Evolutionary conservation across 2,329 filamentous ascomycete genomes (phyloP).

Genomic region (Ramularia collo-cygni): DNA sequence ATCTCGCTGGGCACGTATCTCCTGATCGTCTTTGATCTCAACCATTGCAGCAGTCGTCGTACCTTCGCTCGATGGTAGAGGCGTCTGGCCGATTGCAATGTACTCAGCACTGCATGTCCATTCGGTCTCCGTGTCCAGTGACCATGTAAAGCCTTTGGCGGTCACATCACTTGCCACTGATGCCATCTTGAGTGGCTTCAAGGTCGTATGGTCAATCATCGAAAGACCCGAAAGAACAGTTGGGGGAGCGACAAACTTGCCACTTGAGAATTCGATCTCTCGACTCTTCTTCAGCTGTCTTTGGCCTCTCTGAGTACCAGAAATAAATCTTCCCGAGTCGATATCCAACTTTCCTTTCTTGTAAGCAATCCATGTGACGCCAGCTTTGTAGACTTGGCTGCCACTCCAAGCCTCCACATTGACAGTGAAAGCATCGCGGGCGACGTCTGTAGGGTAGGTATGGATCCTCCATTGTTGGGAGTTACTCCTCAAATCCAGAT

Average conservation of each 20-base stretch:
- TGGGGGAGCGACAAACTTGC: slow-evolving; percentile 17
- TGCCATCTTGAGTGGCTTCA: slow-evolving; percentile 22
- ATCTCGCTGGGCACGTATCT: too few species aligned
- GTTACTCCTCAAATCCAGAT: slow-evolving; percentile 20
- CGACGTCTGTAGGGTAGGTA: slow-evolving; percentile 19
- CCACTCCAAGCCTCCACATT: slow-evolving; percentile 28
- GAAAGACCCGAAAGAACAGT: slow-evolving; percentile 24
- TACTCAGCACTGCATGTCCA: too few species aligned
- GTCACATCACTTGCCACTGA: slow-evolving; percentile 19
- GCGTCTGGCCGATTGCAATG: too few species aligned
- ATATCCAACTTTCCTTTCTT: slow-evolving; percentile 22
- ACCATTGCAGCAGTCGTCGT: too few species aligned
- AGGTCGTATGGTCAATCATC: slow-evolving; percentile 25
- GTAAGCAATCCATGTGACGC: slow-evolving; percentile 28
- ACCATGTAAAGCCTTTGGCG: slow-evolving; percentile 24
- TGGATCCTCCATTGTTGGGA: slow-evolving; percentile 21
- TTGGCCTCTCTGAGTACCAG: slow-evolving; percentile 20
- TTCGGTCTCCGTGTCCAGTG: slow-evolving; percentile 15
- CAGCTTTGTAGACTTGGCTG: slow-evolving; percentile 21
- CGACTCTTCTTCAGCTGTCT: slow-evolving; percentile 13
- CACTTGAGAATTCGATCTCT: slow-evolving; percentile 17
- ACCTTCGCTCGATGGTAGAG: too few species aligned
- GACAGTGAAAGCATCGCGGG: slow-evolving; percentile 19
- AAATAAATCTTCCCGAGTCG: slow-evolving; percentile 22
- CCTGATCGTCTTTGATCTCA: too few species aligned